Evolutionary conservation across 441 rosid genomes (phyloP).

Genomic region (Capsella rubella): DNA sequence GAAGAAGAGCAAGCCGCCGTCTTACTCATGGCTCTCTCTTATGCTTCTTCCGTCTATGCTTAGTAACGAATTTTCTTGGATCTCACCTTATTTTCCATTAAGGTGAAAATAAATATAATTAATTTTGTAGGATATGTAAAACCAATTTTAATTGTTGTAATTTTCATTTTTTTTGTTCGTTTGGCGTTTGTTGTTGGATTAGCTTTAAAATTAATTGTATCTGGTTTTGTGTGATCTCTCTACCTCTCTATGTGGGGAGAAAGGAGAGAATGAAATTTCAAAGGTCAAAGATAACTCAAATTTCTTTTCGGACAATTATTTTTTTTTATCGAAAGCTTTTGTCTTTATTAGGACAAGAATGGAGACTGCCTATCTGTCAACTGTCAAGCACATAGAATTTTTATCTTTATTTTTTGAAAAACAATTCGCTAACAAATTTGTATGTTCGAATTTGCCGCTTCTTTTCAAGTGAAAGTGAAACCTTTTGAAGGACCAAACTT

Average conservation of each 20-base stretch:
- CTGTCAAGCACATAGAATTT: slow-evolving; percentile 36
- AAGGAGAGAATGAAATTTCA: not conserved
- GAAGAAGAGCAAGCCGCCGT: slow-evolving; percentile 92
- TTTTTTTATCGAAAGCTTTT: not conserved
- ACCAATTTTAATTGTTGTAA: slow-evolving; percentile 29
- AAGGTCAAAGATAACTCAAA: slow-evolving; percentile 13
- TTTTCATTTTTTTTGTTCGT: slow-evolving; percentile 1
- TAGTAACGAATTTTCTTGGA: slow-evolving; percentile 39
- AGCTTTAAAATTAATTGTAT: not conserved
- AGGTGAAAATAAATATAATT: not conserved
- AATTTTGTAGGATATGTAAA: slow-evolving; percentile 25
- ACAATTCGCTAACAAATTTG: not conserved
- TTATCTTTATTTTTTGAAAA: not conserved
- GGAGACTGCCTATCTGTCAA: slow-evolving; percentile 35
- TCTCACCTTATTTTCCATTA: not conserved
- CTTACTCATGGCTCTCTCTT: slow-evolving; percentile 86
- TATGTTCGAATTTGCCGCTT: slow-evolving; percentile 41
- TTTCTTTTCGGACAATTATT: slow-evolving; percentile 7
- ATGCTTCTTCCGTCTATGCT: slow-evolving; percentile 67
- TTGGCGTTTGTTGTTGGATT: not conserved
- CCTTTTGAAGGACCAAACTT: too few relatives aligned
- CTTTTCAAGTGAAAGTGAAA: not conserved
- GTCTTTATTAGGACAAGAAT: slow-evolving; percentile 34
- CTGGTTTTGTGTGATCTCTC: slow-evolving; percentile 19
- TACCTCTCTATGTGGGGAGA: not conserved